phyloP scores from a whole-genome alignment of 2,329 filamentous ascomycete species.

The Nothophoma quercina region DNA sequence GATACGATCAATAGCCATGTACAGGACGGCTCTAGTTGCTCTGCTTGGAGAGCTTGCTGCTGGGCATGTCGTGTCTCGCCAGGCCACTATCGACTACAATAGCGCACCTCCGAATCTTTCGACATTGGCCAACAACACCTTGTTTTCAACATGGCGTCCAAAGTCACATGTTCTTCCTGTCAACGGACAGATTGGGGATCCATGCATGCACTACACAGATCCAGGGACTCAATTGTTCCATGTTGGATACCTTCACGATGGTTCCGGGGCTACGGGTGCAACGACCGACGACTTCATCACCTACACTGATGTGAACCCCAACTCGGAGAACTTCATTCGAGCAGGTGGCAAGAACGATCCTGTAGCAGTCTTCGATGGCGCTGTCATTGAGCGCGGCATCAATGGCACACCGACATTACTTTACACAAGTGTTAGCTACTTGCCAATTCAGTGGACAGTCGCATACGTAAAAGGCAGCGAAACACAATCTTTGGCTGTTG shows the following conservation, averaged over 20 bases:
- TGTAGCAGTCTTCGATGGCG: conserved; percentile 56
- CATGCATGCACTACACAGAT: conserved; percentile 57
- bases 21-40: background rate
- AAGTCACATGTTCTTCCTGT: conserved; percentile 53
- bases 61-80: conserved; percentile 17
- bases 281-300: conserved; percentile 55
- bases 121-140: conserved; percentile 23
- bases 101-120: conserved; percentile 30
- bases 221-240: conserved; percentile 55
- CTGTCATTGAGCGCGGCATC: conserved; percentile 54
- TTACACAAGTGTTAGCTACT: conserved; percentile 55
- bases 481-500: conserved; percentile 55
- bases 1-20: too few relatives aligned
- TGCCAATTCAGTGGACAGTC: conserved; percentile 58
- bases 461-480: conserved; percentile 57
- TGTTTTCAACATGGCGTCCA: conserved; percentile 41
- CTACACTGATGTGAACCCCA: conserved; percentile 49
- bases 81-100: conserved; percentile 22
- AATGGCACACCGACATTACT: conserved; percentile 55
- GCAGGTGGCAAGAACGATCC: conserved; percentile 54
- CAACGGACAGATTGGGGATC: conserved; percentile 53
- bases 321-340: conserved; percentile 38
- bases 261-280: conserved; percentile 28
- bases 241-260: conserved; percentile 55
- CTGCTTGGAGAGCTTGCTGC: conserved; percentile 1